Percentiles rank a stretch among this genome's conserved stretches.
phyloP scores from a whole-genome alignment of 495 filamentous ascomycete genomes.

The Daldinia loculata region DNA sequence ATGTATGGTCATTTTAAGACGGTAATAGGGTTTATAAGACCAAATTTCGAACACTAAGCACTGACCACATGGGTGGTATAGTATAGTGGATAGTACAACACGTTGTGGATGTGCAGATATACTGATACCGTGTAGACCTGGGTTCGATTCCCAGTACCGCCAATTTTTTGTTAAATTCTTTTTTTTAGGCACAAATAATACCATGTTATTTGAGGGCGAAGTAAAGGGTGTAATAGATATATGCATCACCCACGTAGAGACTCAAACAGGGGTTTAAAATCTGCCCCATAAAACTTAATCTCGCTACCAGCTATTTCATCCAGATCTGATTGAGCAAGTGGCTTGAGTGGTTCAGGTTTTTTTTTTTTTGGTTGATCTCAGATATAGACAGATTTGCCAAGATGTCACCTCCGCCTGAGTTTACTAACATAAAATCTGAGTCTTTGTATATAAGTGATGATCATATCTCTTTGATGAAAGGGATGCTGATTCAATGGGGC shows the following conservation, averaged over 20 bases:
- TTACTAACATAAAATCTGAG: too few relatives aligned
- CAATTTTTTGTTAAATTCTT: slow-evolving; percentile 6
- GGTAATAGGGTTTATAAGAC: neutral
- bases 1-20: neutral
- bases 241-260: neutral
- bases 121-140: slow-evolving; percentile 38
- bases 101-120: slow-evolving; percentile 29
- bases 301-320: neutral
- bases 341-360: neutral
- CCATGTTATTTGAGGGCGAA: neutral
- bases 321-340: neutral
- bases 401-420: too few relatives aligned
- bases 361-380: neutral
- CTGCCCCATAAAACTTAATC: neutral
- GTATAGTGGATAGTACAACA: slow-evolving; percentile 41
- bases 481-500: too few relatives aligned
- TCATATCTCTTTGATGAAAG: too few relatives aligned
- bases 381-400: too few relatives aligned
- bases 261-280: neutral
- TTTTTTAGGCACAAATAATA: neutral
- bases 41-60: neutral
- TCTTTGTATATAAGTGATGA: too few relatives aligned
- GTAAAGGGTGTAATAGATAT: neutral
- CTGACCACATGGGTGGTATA: slow-evolving; percentile 26
- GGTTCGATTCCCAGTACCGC: slow-evolving; percentile 41